These are phyloP conservation scores for Capronia epimyces DNA, from an alignment of 2,329 filamentous ascomycete species.

Conservation along the genomic window DNA sequence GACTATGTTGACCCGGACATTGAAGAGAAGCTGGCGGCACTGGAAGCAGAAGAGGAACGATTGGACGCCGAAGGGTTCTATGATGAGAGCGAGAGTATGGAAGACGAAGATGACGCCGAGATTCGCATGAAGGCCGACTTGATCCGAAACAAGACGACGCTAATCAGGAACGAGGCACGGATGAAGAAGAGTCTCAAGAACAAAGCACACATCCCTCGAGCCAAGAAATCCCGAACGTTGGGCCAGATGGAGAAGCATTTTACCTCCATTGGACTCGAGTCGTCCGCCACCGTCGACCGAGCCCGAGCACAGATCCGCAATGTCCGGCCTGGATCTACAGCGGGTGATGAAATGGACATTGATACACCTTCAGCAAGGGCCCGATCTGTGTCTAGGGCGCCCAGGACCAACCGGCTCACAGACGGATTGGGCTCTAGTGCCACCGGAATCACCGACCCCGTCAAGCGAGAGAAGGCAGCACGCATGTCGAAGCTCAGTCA, in stretches of 20 bases:
- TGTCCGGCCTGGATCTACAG: constrained; percentile 54
- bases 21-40: constrained; percentile 79
- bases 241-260: constrained; percentile 83
- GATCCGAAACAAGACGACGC: constrained; percentile 87
- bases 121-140: constrained; percentile 85
- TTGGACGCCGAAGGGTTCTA: constrained; percentile 91
- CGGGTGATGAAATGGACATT: constrained; percentile 52
- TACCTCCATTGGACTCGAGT: constrained; percentile 79
- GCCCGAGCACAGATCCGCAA: constrained; percentile 64
- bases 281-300: constrained; percentile 65
- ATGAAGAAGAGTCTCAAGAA: constrained; percentile 98
- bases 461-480: constrained; percentile 70
- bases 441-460: constrained; percentile 68
- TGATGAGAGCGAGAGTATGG: constrained; percentile 74
- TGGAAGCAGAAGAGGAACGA: constrained; percentile 93
- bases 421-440: constrained; percentile 56
- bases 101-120: constrained; percentile 83
- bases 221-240: constrained; percentile 71
- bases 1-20: constrained; percentile 98
- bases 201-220: constrained; percentile 83
- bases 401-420: constrained; percentile 53
- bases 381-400: constrained; percentile 56
- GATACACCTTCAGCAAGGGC: constrained; percentile 35
- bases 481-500: constrained; percentile 82
- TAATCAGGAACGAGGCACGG: constrained; percentile 89